phyloP scores from a whole-genome alignment of 2,329 filamentous ascomycete genomes.

The Coniochaeta sp. region DNA sequence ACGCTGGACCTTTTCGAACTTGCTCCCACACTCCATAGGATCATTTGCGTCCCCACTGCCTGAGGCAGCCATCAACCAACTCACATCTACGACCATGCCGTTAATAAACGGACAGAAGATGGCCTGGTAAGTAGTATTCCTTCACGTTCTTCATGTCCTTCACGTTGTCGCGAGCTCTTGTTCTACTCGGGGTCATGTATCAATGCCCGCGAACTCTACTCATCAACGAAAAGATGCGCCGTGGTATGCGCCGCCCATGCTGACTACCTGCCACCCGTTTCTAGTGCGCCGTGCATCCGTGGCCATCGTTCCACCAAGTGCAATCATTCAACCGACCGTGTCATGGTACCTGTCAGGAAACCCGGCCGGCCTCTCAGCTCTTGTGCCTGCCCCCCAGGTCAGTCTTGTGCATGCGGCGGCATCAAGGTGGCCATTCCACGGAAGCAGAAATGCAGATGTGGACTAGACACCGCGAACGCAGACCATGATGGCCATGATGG shows the following conservation, averaged over 20 bases:
- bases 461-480: slow-evolving; percentile 8
- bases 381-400: slow-evolving; percentile 58
- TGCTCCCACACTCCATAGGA: neutral
- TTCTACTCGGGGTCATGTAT: too few relatives aligned
- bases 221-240: neutral
- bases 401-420: slow-evolving; percentile 52
- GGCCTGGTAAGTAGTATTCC: slow-evolving; percentile 53
- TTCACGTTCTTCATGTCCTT: neutral
- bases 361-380: slow-evolving; percentile 63
- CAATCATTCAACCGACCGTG: slow-evolving; percentile 57
- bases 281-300: slow-evolving; percentile 65
- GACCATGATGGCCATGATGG: slow-evolving; percentile 3
- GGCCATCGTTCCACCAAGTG: slow-evolving; percentile 72
- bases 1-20: neutral
- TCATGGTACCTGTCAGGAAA: slow-evolving; percentile 65
- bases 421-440: slow-evolving; percentile 58
- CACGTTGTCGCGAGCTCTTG: neutral
- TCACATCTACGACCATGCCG: slow-evolving; percentile 46
- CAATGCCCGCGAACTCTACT: too few relatives aligned
- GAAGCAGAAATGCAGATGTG: slow-evolving; percentile 47
- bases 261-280: neutral
- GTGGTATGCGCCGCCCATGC: neutral
- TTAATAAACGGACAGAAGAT: slow-evolving; percentile 65
- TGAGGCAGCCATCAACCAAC: neutral
- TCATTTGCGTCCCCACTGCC: neutral